These are phyloP conservation scores for Boletus rubescentipes DNA, from an alignment of 768 basidiomycete species.

Conservation along the genomic window DNA sequence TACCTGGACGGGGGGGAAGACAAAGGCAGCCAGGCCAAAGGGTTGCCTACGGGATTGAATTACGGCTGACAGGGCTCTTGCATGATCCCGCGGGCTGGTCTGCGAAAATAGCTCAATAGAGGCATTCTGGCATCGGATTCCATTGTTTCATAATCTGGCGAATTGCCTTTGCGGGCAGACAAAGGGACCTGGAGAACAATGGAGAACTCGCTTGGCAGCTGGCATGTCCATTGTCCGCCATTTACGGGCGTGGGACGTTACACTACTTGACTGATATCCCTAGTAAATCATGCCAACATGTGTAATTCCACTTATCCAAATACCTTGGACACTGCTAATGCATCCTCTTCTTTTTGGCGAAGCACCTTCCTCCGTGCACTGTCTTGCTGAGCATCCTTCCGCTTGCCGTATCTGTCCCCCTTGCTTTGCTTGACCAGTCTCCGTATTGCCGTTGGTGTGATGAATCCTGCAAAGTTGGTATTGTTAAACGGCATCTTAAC, in stretches of 20 bases:
- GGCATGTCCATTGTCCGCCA: conserved; percentile 17
- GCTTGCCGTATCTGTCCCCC: conserved; percentile 76
- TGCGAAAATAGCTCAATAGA: background rate
- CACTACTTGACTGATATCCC: background rate
- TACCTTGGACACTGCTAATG: conserved; percentile 82
- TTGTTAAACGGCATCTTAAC: background rate
- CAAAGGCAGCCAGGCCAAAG: conserved; percentile 27
- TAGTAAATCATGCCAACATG: background rate
- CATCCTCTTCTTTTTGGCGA: conserved; percentile 68
- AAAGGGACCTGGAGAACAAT: conserved; percentile 33
- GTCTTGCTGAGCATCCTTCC: conserved; percentile 79
- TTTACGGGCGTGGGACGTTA: conserved; percentile 1
- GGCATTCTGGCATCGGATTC: background rate
- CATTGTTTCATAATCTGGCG: conserved; percentile 27
- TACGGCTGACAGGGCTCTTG: background rate
- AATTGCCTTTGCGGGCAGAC: conserved; percentile 30
- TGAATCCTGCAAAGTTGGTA: conserved; percentile 63
- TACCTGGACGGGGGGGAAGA: conserved; percentile 24
- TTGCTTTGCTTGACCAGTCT: conserved; percentile 66
- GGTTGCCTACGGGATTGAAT: conserved; percentile 1
- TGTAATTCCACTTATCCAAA: conserved; percentile 61
- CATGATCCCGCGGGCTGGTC: background rate
- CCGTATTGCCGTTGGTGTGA: conserved; percentile 82
- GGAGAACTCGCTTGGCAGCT: conserved; percentile 23
- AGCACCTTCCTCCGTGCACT: conserved; percentile 59